Base-by-base conservation (phyloP, 208 protist genomes). In the Endotrypanum monterogeii region DNA sequence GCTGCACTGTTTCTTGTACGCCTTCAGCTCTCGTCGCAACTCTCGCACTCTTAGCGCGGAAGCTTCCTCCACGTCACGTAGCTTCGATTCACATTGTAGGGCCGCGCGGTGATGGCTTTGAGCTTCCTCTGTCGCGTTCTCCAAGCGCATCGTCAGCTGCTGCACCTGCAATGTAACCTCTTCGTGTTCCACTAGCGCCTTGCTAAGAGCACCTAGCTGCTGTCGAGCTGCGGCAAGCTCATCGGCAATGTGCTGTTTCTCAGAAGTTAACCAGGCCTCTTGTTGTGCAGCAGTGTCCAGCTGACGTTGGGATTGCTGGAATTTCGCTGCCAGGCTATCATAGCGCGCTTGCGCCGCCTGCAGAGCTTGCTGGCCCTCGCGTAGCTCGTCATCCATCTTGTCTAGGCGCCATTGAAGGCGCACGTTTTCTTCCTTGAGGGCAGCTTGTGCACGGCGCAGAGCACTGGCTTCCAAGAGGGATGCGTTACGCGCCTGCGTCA, bases 21-120 rank as follows among this genome's bases (percentile, higher is more conserved):
- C 67, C 54, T 83, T 84, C 57, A 91, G 54, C 69, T 95, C 90
- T 11, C 79, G 81, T 35, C 79, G 71, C 28, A 89, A 56, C 7
- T 61, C 50, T 11, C 71, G 79, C 65, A 95, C 54, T 50, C 85
- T 82, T 37, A 73, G 74, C 58, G 77, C 80, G 7, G 86, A 85
- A 11, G 82, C 85, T 66, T 88, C 91, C 70, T 92, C 88, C 23
- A 82, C 25, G 25, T 90, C 87, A 46, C 51, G 69, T 54, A 90
- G 76, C 50, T 71, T 76, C 32, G 57, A 57, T 61, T 91, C 87
- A 44, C 69, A 35, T 23, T 71, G 73, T 25, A 79, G 84, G 30
- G 76, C 73, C n/a, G 76, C 76, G 6, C 79, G 76, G 3, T 81
- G 87, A 48, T 82, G 79, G 61, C 85, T 80, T 14, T 69, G 58